Percentiles rank a stretch among this genome's conserved stretches.
Evolutionary conservation across 306 rosid species (phyloP).

Genomic region (Vicia faba): DNA sequence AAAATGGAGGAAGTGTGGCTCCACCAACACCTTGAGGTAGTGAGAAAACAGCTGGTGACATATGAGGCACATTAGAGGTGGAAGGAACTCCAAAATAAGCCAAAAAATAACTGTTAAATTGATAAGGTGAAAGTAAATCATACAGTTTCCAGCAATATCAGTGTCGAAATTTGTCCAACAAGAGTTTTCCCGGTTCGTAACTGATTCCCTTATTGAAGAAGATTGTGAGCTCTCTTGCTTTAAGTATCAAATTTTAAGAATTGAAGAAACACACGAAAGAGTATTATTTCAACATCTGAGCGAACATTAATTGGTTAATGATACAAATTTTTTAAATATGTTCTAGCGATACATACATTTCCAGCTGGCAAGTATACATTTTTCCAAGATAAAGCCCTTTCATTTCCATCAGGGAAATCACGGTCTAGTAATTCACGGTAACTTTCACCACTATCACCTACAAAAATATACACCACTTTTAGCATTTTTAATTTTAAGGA

Average conservation of each 20-base stretch:
- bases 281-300: conserved; percentile 18
- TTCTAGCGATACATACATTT: conserved; percentile 56
- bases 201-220: conserved; percentile 43
- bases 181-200: conserved; percentile 45
- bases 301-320: conserved; percentile 27
- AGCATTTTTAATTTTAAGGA: conserved; percentile 35
- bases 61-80: conserved; percentile 43
- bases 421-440: conserved; percentile 44
- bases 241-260: conserved; percentile 26
- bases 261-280: conserved; percentile 22
- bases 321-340: conserved; percentile 29
- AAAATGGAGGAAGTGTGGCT: conserved; percentile 50
- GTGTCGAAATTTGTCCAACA: conserved; percentile 53
- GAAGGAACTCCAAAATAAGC: conserved; percentile 34
- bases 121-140: conserved; percentile 39
- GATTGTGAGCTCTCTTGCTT: conserved; percentile 55
- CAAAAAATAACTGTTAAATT: conserved; percentile 4
- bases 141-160: conserved; percentile 50
- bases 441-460: conserved; percentile 47
- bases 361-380: conserved; percentile 42
- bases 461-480: conserved; percentile 33
- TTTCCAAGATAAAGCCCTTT: conserved; percentile 58
- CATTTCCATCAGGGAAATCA: conserved; percentile 46
- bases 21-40: conserved; percentile 44
- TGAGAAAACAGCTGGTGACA: conserved; percentile 57